Percentiles rank a stretch among this genome's conserved stretches.
Evolutionary conservation across 1,284 basidiomycete genomes (phyloP).

Genomic region (Ceratorhiza oryzae-sativae): DNA sequence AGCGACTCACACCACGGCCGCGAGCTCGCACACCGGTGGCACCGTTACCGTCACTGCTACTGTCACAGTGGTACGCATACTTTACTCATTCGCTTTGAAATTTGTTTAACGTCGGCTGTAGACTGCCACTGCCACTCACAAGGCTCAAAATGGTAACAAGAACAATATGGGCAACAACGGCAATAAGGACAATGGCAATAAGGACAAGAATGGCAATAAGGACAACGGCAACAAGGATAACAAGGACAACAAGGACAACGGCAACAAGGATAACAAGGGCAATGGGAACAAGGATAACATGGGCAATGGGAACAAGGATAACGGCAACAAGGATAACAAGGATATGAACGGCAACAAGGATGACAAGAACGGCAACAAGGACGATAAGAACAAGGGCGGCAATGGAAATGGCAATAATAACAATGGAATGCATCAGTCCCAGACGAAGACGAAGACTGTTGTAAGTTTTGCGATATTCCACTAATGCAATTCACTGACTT

Average conservation of each 20-base stretch:
- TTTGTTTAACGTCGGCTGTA: neutral
- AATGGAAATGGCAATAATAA: constrained; percentile 2
- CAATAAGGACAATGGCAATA: neutral
- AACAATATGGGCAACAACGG: neutral
- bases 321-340: neutral
- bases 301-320: neutral
- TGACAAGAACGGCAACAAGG: constrained; percentile 1
- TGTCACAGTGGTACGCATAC: constrained; percentile 16
- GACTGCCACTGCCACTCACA: constrained; percentile 1
- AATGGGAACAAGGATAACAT: neutral
- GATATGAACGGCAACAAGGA: neutral
- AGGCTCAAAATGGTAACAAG: neutral
- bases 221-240: neutral
- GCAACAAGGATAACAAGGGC: constrained; percentile 2
- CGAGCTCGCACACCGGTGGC: neutral
- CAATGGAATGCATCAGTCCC: neutral
- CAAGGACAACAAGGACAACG: constrained; percentile 9
- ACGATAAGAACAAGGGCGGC: constrained; percentile 1
- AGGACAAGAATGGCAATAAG: neutral
- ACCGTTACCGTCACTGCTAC: constrained; percentile 25
- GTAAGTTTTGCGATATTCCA: neutral
- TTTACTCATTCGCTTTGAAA: neutral
- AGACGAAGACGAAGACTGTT: neutral
- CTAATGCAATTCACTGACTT: too few species aligned
- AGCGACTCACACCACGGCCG: neutral